These are phyloP conservation scores for Boletus subluridellus DNA, from an alignment of 1,284 basidiomycete genomes.

Conservation along the genomic window DNA sequence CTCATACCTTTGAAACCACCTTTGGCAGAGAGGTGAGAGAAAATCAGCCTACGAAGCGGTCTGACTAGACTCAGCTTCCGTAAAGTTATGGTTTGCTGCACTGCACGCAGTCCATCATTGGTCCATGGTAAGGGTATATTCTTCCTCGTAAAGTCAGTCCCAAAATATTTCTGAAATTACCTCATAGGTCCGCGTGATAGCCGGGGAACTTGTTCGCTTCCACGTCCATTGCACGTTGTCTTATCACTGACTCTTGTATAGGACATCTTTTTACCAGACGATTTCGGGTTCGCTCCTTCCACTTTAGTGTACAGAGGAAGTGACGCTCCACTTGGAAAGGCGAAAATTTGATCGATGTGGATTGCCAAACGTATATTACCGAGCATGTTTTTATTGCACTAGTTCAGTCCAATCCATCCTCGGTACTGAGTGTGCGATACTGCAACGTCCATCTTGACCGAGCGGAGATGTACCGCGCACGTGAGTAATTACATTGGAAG, in stretches of 20 bases:
- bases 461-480: constrained; percentile 10
- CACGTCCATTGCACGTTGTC: not conserved
- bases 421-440: not conserved
- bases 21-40: constrained; percentile 71
- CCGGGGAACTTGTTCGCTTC: constrained; percentile 66
- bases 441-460: not conserved
- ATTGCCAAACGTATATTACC: constrained; percentile 8
- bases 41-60: not conserved
- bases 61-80: constrained; percentile 10
- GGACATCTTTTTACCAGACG: constrained; percentile 63
- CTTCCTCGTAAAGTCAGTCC: not conserved
- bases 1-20: constrained; percentile 69
- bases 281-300: constrained; percentile 80
- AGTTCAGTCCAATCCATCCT: not conserved
- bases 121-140: constrained; percentile 63
- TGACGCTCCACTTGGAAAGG: constrained; percentile 42
- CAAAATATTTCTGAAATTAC: constrained; percentile 13
- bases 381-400: constrained; percentile 3
- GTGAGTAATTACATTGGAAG: constrained; percentile 15
- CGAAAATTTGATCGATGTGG: constrained; percentile 38
- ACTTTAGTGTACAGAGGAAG: constrained; percentile 67
- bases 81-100: constrained; percentile 79
- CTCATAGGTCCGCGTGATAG: constrained; percentile 68
- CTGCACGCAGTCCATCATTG: constrained; percentile 83
- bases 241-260: constrained; percentile 31